Evolutionary conservation across 78 protist genomes (phyloP).

Genomic region (Cavenderia fasciculata): DNA sequence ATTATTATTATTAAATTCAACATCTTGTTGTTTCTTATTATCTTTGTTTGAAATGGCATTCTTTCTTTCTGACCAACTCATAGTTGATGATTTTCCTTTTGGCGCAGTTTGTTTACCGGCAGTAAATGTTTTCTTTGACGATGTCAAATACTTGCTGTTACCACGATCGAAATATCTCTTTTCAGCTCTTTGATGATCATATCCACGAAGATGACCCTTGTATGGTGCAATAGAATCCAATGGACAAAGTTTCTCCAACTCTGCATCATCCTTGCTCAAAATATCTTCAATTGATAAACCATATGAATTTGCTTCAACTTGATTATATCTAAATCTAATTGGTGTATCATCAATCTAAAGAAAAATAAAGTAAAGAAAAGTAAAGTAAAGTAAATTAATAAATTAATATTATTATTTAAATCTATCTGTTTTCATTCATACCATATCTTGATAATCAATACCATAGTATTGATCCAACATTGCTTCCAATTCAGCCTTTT

Average conservation of each 20-base stretch:
- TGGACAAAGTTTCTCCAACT: slow-evolving; percentile 46
- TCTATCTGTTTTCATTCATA: not conserved
- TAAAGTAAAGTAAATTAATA: no score
- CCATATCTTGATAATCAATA: slow-evolving; percentile 78
- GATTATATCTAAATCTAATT: slow-evolving; percentile 54
- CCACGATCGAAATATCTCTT: slow-evolving; percentile 11
- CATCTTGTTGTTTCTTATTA: no score
- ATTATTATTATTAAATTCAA: not conserved
- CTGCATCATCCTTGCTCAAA: slow-evolving; percentile 49
- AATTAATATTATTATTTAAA: not conserved
- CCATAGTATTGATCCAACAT: slow-evolving; percentile 75
- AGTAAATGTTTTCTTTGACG: slow-evolving; percentile 19
- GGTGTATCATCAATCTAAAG: slow-evolving; percentile 67
- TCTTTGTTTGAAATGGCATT: no score
- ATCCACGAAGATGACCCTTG: not conserved
- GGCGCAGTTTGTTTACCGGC: not conserved
- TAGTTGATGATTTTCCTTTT: not conserved
- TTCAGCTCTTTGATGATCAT: slow-evolving; percentile 3
- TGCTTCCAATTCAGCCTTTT: slow-evolving; percentile 55
- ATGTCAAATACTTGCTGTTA: slow-evolving; percentile 18
- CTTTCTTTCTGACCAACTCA: no score
- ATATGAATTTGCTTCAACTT: slow-evolving; percentile 24
- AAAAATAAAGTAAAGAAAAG: no score
- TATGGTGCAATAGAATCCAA: slow-evolving; percentile 31
- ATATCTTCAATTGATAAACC: slow-evolving; percentile 51